phyloP scores from a whole-genome alignment of 1,284 basidiomycete species.

The Leucoagaricus sp. region DNA sequence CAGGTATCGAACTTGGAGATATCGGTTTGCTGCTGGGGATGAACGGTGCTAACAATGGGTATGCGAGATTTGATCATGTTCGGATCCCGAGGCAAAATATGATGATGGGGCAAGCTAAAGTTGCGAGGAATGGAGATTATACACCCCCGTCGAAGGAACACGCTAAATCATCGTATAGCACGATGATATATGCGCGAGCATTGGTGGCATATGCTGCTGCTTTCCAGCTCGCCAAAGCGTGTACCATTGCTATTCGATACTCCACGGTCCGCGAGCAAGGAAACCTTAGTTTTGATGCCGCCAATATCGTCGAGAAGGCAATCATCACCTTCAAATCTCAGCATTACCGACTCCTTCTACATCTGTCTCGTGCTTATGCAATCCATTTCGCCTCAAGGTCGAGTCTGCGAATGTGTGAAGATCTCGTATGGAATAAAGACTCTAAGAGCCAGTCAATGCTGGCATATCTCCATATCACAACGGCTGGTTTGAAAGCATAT shows the following conservation, averaged over 20 bases:
- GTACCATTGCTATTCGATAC: conserved; percentile 24
- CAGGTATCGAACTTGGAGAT: conserved; percentile 27
- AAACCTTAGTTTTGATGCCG: conserved; percentile 11
- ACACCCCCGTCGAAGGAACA: background rate
- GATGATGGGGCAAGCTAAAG: conserved; percentile 20
- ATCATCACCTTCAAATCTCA: conserved; percentile 25
- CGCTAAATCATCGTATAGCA: conserved; percentile 20
- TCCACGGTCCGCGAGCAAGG: conserved; percentile 27
- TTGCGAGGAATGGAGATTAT: conserved; percentile 20
- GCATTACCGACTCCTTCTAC: conserved; percentile 20
- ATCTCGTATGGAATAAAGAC: conserved; percentile 9
- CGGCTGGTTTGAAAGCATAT: conserved; percentile 24
- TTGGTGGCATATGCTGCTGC: conserved; percentile 15
- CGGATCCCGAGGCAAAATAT: conserved; percentile 24
- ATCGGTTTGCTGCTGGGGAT: conserved; percentile 23
- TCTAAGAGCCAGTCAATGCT: conserved; percentile 14
- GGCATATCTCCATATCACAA: conserved; percentile 18
- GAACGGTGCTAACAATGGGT: conserved; percentile 26
- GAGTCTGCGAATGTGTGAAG: conserved; percentile 17
- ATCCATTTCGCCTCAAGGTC: conserved; percentile 16
- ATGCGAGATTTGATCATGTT: conserved; percentile 22
- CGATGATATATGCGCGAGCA: conserved; percentile 23
- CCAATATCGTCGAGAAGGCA: conserved; percentile 14
- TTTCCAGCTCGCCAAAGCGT: conserved; percentile 23
- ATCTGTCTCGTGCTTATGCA: conserved; percentile 21